Evolutionary conservation across 1,139 yeast species (phyloP).

Genomic region (Lodderomyces pseudojiufengensis): DNA sequence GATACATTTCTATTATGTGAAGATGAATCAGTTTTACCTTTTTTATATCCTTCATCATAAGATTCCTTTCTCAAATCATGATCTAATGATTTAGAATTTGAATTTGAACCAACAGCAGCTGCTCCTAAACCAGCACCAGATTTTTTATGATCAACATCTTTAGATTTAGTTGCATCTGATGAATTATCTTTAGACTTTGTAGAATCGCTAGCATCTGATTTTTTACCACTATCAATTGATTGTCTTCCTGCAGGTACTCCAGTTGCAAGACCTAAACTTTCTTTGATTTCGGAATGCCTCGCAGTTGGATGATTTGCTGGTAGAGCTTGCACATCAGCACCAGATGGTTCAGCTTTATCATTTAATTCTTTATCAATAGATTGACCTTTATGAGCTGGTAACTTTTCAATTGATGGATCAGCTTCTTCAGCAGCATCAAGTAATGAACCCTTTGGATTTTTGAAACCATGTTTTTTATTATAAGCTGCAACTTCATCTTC

Average conservation of each 20-base stretch:
- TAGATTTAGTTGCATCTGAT: not conserved
- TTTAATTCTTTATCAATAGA: slow-evolving; percentile 11
- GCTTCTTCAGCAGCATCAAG: slow-evolving; percentile 27
- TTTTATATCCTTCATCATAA: slow-evolving; percentile 6
- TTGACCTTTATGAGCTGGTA: slow-evolving; percentile 16
- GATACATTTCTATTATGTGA: slow-evolving; percentile 8
- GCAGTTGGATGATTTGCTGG: slow-evolving; percentile 9
- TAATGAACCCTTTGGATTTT: slow-evolving; percentile 23
- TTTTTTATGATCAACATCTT: slow-evolving; percentile 1
- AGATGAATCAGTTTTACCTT: slow-evolving; percentile 3
- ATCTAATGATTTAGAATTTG: slow-evolving; percentile 5
- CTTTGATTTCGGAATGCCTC: slow-evolving; percentile 8
- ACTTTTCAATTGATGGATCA: slow-evolving; percentile 19
- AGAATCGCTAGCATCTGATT: not conserved
- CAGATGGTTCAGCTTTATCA: slow-evolving; percentile 4
- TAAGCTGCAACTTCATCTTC: slow-evolving; percentile 25
- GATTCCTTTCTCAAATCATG: slow-evolving; percentile 4
- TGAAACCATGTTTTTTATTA: slow-evolving; percentile 28
- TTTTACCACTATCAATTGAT: not conserved
- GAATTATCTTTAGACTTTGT: not conserved
- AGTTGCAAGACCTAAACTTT: slow-evolving; percentile 2
- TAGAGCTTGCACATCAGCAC: slow-evolving; percentile 10
- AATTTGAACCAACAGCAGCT: slow-evolving; percentile 7
- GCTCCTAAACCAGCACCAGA: slow-evolving; percentile 6
- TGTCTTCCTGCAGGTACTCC: slow-evolving; percentile 2